Evolutionary conservation across 371 early-diverging fungal genomes (phyloP), one percentile per base, ranked within the genome.

Genomic region (Saksenaea vasiformis): DNA sequence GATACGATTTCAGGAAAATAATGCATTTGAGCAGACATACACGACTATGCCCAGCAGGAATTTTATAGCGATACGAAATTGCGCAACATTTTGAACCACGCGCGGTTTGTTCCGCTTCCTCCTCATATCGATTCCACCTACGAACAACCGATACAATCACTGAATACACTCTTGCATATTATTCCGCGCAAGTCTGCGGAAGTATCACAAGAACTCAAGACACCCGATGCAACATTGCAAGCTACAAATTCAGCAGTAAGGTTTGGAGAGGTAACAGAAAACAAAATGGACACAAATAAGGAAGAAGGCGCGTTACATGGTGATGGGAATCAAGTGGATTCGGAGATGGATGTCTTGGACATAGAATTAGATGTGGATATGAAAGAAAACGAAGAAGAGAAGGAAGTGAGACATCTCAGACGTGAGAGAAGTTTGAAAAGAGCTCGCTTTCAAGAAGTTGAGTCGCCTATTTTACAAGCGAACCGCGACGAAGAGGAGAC

Each of bases 81-180:
- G 44, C 57, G 54, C 27, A 57, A 68, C 51, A 70, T 68, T 10
- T 26, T 74, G 47, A 74, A 74, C 34, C 74, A 74, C 56, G 74
- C 70, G 5, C 24, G 41, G 13, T 74, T 74, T 54, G 74, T 70
- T 15, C 70, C 67, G 1, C 41, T 65, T 15, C 66, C 66, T 14
- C 28, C 31, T 11, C 62, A 61, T 41, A 54, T 65, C 15, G 10
- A n/a, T 22, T 5, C n/a, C 22, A 22, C 8, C 27, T 22, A 26
- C 22, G 3, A 10, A 9, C 51, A 47, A 22, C 24, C 24, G 10
- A 47, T 47, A 19, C 51, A 7, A 11, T 22, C n/a, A 22, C 5
- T 47, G 0, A 22, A 47, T 10, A 22, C 22, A 1, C 19, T 22
- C 3, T 22, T 47, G 22, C n/a, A 22, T 47, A 47, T 47, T 22